Percentiles rank a stretch among this genome's conserved stretches.
phyloP scores from a whole-genome alignment of 495 filamentous ascomycete genomes.

The Haplographium delicatum region DNA sequence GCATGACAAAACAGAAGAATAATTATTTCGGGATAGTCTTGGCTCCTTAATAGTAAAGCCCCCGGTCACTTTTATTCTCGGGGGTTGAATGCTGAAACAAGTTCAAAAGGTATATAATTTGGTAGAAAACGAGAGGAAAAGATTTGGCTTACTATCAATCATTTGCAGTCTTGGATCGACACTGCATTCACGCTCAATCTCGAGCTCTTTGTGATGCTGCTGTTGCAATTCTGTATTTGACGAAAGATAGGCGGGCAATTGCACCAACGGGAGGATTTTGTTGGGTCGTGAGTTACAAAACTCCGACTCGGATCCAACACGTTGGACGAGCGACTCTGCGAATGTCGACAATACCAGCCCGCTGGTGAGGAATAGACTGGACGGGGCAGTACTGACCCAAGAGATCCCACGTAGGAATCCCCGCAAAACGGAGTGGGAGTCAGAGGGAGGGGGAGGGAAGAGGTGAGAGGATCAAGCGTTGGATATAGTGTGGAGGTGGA shows the following conservation, averaged over 20 bases:
- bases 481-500: constrained; percentile 3
- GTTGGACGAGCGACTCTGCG: too few species aligned
- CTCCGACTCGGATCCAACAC: too few species aligned
- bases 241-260: neutral
- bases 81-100: neutral
- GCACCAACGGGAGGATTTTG: neutral
- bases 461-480: constrained; percentile 2
- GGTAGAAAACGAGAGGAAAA: neutral
- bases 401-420: constrained; percentile 4
- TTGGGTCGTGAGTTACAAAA: neutral
- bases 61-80: too few species aligned
- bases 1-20: neutral
- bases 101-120: neutral
- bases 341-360: neutral
- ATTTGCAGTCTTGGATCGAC: constrained; percentile 8
- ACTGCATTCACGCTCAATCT: neutral
- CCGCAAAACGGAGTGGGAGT: constrained; percentile 6
- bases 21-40: neutral
- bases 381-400: too few species aligned
- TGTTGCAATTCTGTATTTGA: neutral
- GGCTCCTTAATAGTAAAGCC: neutral
- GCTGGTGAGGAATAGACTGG: neutral
- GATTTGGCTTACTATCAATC: constrained; percentile 13
- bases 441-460: neutral
- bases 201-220: neutral